Evolutionary conservation across 441 rosid genomes (phyloP), one percentile per base, ranked within the genome.

Genomic region (Rhodomyrtus psidioides): DNA sequence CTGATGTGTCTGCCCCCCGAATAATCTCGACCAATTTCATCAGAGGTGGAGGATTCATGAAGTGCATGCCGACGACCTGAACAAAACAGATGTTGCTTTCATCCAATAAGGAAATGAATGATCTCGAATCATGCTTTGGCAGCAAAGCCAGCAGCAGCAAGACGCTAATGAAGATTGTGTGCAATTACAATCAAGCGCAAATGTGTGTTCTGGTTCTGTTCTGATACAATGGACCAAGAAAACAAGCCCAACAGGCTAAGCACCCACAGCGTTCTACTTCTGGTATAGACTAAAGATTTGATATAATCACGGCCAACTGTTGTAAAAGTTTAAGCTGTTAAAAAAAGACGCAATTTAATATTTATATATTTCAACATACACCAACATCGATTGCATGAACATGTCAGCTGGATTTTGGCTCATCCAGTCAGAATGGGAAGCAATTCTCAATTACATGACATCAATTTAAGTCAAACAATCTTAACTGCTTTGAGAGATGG

Each of bases 31-130:
- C 98, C 54, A 95, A 87, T 90, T 94, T 95, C 99, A 96, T 96
- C 84, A 92, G 28, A 14, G 99, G 99, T 86, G 98, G 98, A 88
- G 98, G 99, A 90, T 96, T 95, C 98, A 95, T 95, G 86, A 96
- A 95, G 88, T 96, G 98, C 98, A 96, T 96, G 70, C 98, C 98
- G 56, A 96, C 92, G 55, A 95, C 96, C 99, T 94, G 89, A 85
- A 87, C 7, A 83, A 10, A 23, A 87, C 53, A 21, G 79, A 82
- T 16, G 27, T 82, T 24, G 82, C 27, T 55, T 83, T 30, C 26
- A 81, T 60, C 75, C 16, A 46, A 57, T 90, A 59, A 90, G 76
- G 62, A 54, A 12, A 70, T 6, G 79, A 34, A 70, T 0, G n/a
- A 39, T 21, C 49, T 39, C n/a, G 2, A 70, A 39, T 70, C 21